Conservation (phyloP, 2,329 filamentous ascomycete species). For the Leptographium procerum region DNA sequence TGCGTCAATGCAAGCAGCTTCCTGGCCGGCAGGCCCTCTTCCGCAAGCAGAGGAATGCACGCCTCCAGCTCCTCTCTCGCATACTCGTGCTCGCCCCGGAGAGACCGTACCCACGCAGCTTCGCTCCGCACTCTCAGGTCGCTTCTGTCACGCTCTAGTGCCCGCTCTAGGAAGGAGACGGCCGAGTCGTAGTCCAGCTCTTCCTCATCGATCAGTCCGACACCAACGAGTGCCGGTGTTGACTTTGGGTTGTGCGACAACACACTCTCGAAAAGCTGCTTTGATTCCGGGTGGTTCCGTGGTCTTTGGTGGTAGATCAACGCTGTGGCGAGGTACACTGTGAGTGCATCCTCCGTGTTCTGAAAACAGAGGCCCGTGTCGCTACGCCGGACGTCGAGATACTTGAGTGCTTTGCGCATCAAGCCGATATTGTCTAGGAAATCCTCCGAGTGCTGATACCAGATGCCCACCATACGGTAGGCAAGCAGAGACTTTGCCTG, state of each 20-base stretch:
- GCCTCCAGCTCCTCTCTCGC: slow-evolving; percentile 60
- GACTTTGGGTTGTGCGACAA: slow-evolving; percentile 64
- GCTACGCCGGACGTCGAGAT: slow-evolving; percentile 46
- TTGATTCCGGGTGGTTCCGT: slow-evolving; percentile 79
- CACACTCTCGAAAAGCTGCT: slow-evolving; percentile 72
- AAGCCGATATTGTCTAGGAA: slow-evolving; percentile 71
- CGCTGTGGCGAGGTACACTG: slow-evolving; percentile 71
- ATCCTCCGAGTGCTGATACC: slow-evolving; percentile 77
- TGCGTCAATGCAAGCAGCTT: slow-evolving; percentile 77
- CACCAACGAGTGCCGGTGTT: slow-evolving; percentile 73
- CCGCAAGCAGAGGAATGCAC: slow-evolving; percentile 54
- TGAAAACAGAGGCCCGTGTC: slow-evolving; percentile 59
- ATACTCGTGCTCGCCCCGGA: slow-evolving; percentile 61
- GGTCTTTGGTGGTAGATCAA: slow-evolving; percentile 85
- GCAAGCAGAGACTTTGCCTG: slow-evolving; percentile 64
- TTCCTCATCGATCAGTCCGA: slow-evolving; percentile 86
- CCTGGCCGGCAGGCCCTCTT: slow-evolving; percentile 42
- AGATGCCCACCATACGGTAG: slow-evolving; percentile 71
- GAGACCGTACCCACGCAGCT: slow-evolving; percentile 81
- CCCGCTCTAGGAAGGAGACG: slow-evolving; percentile 67
- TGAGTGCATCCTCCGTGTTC: slow-evolving; percentile 63
- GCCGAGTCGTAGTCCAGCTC: slow-evolving; percentile 81
- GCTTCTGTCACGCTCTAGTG: slow-evolving; percentile 56
- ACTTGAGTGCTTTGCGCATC: slow-evolving; percentile 60
- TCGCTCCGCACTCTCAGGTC: slow-evolving; percentile 78